Base-by-base conservation (phyloP, 2,329 filamentous ascomycete species). In the Fusarium torreyae region DNA sequence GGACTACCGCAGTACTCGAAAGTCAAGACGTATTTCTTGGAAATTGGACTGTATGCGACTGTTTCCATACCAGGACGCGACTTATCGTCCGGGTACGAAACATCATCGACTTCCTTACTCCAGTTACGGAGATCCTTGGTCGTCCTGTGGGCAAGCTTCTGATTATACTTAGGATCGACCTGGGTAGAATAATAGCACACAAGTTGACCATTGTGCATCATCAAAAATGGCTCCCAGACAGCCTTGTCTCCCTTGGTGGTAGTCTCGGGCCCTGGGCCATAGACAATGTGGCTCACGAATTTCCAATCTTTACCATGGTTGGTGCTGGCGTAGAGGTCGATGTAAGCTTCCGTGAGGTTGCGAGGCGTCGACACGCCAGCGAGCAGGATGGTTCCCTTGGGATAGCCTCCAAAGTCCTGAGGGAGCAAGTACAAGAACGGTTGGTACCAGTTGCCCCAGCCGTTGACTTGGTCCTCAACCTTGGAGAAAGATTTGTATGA, bases 401-500 rank as follows among this genome's bases (percentile, higher is more conserved):
- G 3, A 7, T 38, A 38, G 7, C 22, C 34, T 2, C 48, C 48
- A 26, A 50, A 24, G 5, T 38, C 33, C 20, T 50, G 34, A 6
- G 34, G 22, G 6, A 50, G 9, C 10, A 24, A 4, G 10, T 39
- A 50, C 1, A 50, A 34, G n/a, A 50, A 46, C 2, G 48, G 48
- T n/a, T 50, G 48, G 34, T 50, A 39, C 22, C 33, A 38, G 14
- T 38, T 38, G 2, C 48, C 48, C 48, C 34, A 50, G 33, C 48
- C 34, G 7, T 50, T 50, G 17, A 38, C 34, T 20, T 26, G 33
- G 14, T 50, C 48, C 20, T 26, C 34, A 5, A 50, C 34, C 13
- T 24, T 50, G 18, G 48, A 22, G n/a, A 50, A 10, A 3, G 48
- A 13, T 4, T 31, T 46, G n/a, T 33, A 33, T 20, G 44, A 18